These are phyloP conservation scores for Lumnitzera littorea DNA, from an alignment of 345 rosid species.

Conservation along the genomic window DNA sequence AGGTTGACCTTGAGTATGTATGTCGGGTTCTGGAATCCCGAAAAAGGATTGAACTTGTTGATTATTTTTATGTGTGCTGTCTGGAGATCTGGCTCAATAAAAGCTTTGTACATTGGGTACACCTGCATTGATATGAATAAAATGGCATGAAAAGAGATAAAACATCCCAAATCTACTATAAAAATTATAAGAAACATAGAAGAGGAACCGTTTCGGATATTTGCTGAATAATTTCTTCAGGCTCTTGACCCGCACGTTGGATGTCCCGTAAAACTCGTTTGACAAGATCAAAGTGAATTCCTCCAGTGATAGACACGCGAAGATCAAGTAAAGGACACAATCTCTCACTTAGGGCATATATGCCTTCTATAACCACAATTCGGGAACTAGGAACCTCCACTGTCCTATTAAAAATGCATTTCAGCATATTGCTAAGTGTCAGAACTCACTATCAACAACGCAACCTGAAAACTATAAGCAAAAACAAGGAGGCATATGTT, in stretches of 20 bases:
- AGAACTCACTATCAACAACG: no score
- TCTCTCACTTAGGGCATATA: conserved; percentile 86
- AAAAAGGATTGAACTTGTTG: conserved; percentile 95
- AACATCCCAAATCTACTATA: neutral
- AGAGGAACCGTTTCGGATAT: conserved; percentile 85
- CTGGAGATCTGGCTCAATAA: conserved; percentile 94
- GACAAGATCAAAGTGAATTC: conserved; percentile 96
- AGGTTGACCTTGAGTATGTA: conserved; percentile 73
- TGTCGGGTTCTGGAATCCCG: conserved; percentile 97
- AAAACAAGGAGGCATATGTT: no score
- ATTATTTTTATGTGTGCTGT: conserved; percentile 93
- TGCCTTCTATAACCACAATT: conserved; percentile 92
- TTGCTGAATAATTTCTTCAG: conserved; percentile 98
- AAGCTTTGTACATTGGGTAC: conserved; percentile 99
- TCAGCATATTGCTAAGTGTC: neutral
- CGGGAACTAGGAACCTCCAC: conserved; percentile 90
- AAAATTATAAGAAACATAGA: conserved; percentile 13
- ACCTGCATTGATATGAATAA: conserved; percentile 36
- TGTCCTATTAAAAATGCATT: conserved; percentile 41
- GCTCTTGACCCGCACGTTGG: conserved; percentile 98
- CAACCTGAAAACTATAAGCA: no score
- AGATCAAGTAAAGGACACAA: conserved; percentile 85
- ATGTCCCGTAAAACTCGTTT: conserved; percentile 93
- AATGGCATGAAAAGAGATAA: conserved; percentile 7
- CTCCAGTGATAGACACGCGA: conserved; percentile 96